Conservation (phyloP, 345 rosid species). For the Cardiospermum halicacabum region DNA sequence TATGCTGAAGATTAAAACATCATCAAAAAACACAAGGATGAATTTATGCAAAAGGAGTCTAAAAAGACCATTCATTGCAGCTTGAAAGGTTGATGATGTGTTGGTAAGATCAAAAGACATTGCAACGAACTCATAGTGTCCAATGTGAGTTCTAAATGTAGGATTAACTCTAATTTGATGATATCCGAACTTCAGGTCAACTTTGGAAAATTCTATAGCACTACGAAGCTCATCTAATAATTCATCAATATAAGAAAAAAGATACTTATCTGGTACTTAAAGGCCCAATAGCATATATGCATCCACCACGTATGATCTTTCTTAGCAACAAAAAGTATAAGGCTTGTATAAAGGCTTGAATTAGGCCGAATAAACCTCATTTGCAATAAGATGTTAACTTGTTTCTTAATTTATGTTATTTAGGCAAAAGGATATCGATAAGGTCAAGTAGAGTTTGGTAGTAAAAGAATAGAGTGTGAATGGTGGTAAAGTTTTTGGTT, state of each 20-base stretch:
- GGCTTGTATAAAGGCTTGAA: background rate
- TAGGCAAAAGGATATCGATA: no score
- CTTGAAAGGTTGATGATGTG: background rate
- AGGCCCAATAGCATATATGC: background rate
- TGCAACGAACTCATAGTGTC: background rate
- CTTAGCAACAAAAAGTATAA: background rate
- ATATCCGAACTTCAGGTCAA: background rate
- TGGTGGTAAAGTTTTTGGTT: no score
- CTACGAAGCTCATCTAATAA: background rate
- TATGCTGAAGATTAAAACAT: background rate
- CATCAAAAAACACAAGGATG: background rate
- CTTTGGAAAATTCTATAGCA: background rate
- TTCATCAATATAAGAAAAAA: background rate
- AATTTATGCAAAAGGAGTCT: background rate
- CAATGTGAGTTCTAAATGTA: background rate
- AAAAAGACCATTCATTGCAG: background rate
- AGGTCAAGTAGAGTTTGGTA: no score
- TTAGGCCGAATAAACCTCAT: background rate
- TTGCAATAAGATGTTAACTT: background rate
- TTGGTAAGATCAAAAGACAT: slow-evolving; percentile 2
- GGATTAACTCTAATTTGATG: background rate
- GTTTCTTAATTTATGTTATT: background rate
- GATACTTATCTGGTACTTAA: background rate
- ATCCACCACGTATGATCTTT: background rate
- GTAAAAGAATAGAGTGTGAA: no score